phyloP scores from a whole-genome alignment of 176 grass and related monocot genomes.

The Musa itinerans region DNA sequence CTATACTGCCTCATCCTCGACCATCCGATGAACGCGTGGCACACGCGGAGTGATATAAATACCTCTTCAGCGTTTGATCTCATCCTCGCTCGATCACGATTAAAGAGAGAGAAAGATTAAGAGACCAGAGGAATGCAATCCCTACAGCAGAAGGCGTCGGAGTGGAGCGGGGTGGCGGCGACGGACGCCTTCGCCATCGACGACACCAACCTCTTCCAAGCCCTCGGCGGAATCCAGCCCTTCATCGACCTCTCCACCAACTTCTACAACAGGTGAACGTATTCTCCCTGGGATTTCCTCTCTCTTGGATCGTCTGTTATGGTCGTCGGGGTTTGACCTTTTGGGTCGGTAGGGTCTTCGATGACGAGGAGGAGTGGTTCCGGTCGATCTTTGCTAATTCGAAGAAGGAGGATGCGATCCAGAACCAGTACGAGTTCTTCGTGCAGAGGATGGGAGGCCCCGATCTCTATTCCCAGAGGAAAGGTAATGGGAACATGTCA shows the following conservation, averaged over 20 bases:
- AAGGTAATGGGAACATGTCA: conserved; percentile 32
- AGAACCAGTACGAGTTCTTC: conserved; percentile 94
- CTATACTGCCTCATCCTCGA: background rate
- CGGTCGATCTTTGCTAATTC: conserved; percentile 67
- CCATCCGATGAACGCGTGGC: background rate
- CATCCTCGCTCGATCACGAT: background rate
- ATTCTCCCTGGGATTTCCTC: too few species aligned
- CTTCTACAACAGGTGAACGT: conserved; percentile 74
- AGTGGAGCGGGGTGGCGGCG: conserved; percentile 79
- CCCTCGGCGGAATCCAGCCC: conserved; percentile 74
- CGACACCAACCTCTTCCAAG: conserved; percentile 63
- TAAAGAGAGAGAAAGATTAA: background rate
- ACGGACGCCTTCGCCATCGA: conserved; percentile 85
- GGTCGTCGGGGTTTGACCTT: background rate
- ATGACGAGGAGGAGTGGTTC: conserved; percentile 94
- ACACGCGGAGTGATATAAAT: background rate
- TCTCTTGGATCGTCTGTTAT: background rate
- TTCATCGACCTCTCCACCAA: conserved; percentile 91
- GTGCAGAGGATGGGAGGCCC: conserved; percentile 96
- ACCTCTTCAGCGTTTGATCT: background rate
- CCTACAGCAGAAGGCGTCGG: conserved; percentile 88
- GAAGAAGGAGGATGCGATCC: conserved; percentile 91
- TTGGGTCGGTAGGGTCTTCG: conserved; percentile 43
- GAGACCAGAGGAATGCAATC: conserved; percentile 40
- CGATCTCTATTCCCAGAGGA: conserved; percentile 70